Conservation (phyloP, 2,329 filamentous ascomycete genomes). For the Phoma sp. region DNA sequence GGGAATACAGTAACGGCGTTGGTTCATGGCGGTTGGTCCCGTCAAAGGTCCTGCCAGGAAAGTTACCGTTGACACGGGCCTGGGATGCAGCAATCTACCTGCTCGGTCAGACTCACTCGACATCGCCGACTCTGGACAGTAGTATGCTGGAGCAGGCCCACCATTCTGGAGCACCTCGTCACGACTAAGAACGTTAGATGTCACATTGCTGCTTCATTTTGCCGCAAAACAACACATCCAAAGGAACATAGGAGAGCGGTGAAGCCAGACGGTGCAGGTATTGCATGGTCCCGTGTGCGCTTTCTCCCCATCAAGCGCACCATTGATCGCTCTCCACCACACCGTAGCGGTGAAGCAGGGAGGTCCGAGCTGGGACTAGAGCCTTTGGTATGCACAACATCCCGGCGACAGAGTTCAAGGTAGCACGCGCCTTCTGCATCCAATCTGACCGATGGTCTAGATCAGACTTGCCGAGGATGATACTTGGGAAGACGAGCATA, state of each 20-base stretch:
- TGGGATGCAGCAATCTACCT: slow-evolving; percentile 29
- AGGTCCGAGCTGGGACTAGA: slow-evolving; percentile 16
- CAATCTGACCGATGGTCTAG: not conserved
- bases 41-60: slow-evolving; percentile 29
- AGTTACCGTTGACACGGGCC: slow-evolving; percentile 43
- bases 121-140: not conserved
- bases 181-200: not conserved
- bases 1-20: slow-evolving; percentile 11
- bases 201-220: not conserved
- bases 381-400: slow-evolving; percentile 12
- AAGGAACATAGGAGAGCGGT: not conserved
- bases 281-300: slow-evolving; percentile 5
- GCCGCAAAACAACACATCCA: not conserved
- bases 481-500: not conserved
- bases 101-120: slow-evolving; percentile 3
- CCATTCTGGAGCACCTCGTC: not conserved
- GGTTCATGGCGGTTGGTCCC: slow-evolving; percentile 25
- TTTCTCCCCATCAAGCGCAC: slow-evolving; percentile 5
- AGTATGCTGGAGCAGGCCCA: not conserved
- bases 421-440: not conserved
- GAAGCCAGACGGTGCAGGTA: not conserved
- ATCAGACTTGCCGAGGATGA: not conserved
- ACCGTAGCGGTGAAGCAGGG: slow-evolving; percentile 17
- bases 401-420: slow-evolving; percentile 1
- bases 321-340: slow-evolving; percentile 6